Evolutionary conservation across 1,139 yeast species (phyloP).

Genomic region (Nadsonia starkeyi-henricii): DNA sequence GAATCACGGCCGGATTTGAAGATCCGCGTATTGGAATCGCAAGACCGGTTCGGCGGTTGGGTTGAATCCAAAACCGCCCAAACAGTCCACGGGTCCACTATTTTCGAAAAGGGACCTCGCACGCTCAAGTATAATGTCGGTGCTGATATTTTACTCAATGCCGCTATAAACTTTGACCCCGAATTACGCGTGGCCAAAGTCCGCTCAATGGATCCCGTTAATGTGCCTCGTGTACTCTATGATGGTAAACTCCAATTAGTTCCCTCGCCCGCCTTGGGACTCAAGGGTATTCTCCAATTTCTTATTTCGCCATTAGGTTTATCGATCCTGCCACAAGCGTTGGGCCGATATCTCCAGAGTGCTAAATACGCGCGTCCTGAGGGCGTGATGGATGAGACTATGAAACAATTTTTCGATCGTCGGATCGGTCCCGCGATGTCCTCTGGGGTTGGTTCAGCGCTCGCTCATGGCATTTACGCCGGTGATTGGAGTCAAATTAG

Average conservation of each 20-base stretch:
- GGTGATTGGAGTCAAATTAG: slow-evolving; percentile 64
- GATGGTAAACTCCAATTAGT: slow-evolving; percentile 20
- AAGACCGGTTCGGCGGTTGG: slow-evolving; percentile 61
- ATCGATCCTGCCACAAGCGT: slow-evolving; percentile 26
- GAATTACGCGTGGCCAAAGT: slow-evolving; percentile 36
- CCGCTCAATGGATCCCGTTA: slow-evolving; percentile 36
- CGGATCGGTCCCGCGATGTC: slow-evolving; percentile 53
- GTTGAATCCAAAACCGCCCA: slow-evolving; percentile 34
- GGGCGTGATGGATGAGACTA: slow-evolving; percentile 46
- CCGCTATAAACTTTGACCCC: slow-evolving; percentile 32
- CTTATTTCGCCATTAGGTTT: slow-evolving; percentile 21
- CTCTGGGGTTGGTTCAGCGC: slow-evolving; percentile 61
- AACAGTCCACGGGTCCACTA: slow-evolving; percentile 9
- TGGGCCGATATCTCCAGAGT: slow-evolving; percentile 5
- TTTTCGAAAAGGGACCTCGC: slow-evolving; percentile 30
- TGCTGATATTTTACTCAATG: slow-evolving; percentile 17
- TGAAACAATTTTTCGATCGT: slow-evolving; percentile 51
- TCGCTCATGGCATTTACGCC: slow-evolving; percentile 83
- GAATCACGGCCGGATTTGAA: slow-evolving; percentile 49
- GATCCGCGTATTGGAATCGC: slow-evolving; percentile 48
- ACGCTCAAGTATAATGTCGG: slow-evolving; percentile 27
- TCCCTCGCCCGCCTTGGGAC: slow-evolving; percentile 17
- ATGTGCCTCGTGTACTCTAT: slow-evolving; percentile 42
- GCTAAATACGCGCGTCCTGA: slow-evolving; percentile 17
- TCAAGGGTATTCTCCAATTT: slow-evolving; percentile 15